Evolutionary conservation across 306 rosid genomes (phyloP), one percentile per base, ranked within the genome.

Genomic region (Alnus glutinosa): DNA sequence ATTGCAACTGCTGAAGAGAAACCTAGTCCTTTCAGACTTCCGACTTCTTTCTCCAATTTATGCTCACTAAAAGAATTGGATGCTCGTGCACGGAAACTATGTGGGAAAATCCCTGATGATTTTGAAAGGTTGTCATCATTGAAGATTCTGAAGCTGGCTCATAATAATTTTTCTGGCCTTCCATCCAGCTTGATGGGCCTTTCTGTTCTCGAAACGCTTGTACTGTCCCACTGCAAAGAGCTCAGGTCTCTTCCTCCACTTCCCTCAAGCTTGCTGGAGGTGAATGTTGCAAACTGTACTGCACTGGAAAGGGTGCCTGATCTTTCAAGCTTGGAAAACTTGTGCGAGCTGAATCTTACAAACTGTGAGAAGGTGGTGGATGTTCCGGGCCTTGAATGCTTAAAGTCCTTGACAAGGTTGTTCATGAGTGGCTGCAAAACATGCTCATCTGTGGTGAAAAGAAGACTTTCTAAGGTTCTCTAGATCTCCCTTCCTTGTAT

Each of bases 311-410:
- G 62, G 48, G 71, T 90, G 4, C 71, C 79, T n/a, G 90, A 87
- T 75, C 12, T 92, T 48, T 87, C 97, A 74, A 83, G 84, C 70
- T 79, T 92, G 55, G 80, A 73, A 48, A 77, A 74, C 59, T 83
- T 92, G 37, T 71, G 28, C 72, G 81, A 79, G 62, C 75, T 92
- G 82, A 87, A 87, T 50, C 88, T 90, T 49, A 83, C 94, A 75
- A 87, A 83, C 55, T 92, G 94, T 83, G 81, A 1, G 3, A 82
- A 84, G 61, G 84, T 84, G 67, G 42, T 16, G 69, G 92, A 88
- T 79, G 87, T 89, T 83, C 90, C 88, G 0, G 92, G 94, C 51
- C 90, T 92, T 69, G 91, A 88, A 86, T 16, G 83, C 80, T 76
- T 92, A 72, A 81, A 83, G 66, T 88, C 94, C n/a, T 81, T 92